These are phyloP conservation scores for Lophiostoma macrostomum DNA, from an alignment of 495 filamentous ascomycete species.

Conservation along the genomic window DNA sequence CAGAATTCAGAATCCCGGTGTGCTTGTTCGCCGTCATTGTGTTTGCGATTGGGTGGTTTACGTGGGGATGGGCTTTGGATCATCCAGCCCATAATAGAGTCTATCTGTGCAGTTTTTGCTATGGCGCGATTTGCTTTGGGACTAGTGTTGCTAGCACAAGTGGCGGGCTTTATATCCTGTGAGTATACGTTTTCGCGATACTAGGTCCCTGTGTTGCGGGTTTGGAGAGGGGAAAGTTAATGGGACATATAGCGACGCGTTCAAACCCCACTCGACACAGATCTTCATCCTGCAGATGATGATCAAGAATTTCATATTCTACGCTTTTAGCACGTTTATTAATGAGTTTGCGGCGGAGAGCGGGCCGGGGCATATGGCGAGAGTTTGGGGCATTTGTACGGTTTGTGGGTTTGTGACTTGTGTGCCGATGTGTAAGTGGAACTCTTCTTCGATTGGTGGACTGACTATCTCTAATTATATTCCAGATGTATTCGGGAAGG, in stretches of 20 bases:
- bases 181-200: neutral
- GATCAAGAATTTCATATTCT: constrained; percentile 27
- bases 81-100: constrained; percentile 1
- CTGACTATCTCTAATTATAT: neutral
- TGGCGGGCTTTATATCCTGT: constrained; percentile 25
- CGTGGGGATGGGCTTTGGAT: constrained; percentile 13
- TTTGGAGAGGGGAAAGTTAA: too few relatives aligned
- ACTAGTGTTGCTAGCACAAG: constrained; percentile 20
- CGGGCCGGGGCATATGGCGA: constrained; percentile 12
- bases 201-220: neutral
- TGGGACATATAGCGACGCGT: constrained; percentile 12
- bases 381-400: constrained; percentile 14
- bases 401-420: constrained; percentile 23
- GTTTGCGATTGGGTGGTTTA: constrained; percentile 25
- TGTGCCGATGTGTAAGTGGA: constrained; percentile 25
- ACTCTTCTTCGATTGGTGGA: neutral
- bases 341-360: constrained; percentile 11
- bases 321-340: constrained; percentile 22
- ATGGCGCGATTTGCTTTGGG: constrained; percentile 19
- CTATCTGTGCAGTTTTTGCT: constrained; percentile 12
- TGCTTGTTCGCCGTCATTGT: constrained; percentile 11
- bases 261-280: constrained; percentile 15
- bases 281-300: constrained; percentile 29
- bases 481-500: constrained; percentile 21
- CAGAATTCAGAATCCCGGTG: constrained; percentile 22